Evolutionary conservation across 768 basidiomycete species (phyloP), one percentile per base, ranked within the genome.

Genomic region (Daedaleopsis nitida): DNA sequence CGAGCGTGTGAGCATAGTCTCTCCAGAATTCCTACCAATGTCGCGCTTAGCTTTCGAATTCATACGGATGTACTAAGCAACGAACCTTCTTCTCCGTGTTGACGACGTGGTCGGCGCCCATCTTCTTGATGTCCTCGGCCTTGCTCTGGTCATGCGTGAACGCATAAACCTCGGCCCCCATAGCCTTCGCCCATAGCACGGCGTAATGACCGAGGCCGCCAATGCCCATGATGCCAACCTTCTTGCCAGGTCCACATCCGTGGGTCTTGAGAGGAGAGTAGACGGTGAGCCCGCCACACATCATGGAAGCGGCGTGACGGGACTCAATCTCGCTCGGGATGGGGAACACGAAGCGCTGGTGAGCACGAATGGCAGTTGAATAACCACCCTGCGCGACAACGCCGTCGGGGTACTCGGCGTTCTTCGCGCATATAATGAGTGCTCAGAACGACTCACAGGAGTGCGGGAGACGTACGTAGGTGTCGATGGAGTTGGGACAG

Each of bases 171-270:
- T 85, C 80, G 5, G 81, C 81, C 1, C 83, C 86, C 50, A 89
- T 73, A 0, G 85, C 86, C 54, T 78, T 78, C 37, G 79, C 81
- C 68, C 80, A 83, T 32, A 81, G 66, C 48, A 81, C 65, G 14
- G 66, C 70, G 50, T 66, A 75, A 59, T 72, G 73, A 0, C 82
- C 83, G 19, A 87, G 75, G n/a, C 86, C 87, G 39, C 87, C 87
- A 38, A 90, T 80, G 44, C 87, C 87, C 62, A 89, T 75, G 45
- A 90, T 72, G 49, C 86, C 88, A 64, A 90, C 83, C 62, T 79
- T 81, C 74, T 84, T 86, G 45, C 86, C 87, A 1, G 84, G 83
- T 0, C 86, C 86, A 57, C 65, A 70, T 27, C 81, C 81, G 71
- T 84, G 80, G 34, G 81, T 75, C 27, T 78, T 75, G 19, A 89